These are phyloP conservation scores for Arbutus unedo DNA, from an alignment of 148 eudicot genomes.

Conservation along the genomic window DNA sequence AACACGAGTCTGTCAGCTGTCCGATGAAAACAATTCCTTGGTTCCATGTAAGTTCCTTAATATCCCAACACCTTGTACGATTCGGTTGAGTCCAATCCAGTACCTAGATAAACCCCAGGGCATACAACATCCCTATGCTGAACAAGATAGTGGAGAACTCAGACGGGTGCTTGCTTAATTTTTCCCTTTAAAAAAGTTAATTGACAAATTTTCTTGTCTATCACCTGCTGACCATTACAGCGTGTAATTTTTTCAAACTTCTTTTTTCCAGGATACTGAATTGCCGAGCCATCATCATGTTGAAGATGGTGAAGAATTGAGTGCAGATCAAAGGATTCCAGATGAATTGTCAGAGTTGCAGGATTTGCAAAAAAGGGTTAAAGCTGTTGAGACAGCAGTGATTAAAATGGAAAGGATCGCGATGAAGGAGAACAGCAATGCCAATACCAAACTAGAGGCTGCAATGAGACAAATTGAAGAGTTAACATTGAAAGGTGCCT, in stretches of 20 bases:
- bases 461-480: constrained; percentile 51
- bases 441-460: constrained; percentile 53
- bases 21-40: background rate
- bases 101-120: background rate
- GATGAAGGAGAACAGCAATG: constrained; percentile 41
- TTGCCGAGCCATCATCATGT: constrained; percentile 9
- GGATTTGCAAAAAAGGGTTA: constrained; percentile 52
- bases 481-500: constrained; percentile 51
- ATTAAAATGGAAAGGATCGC: constrained; percentile 46
- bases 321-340: constrained; percentile 22
- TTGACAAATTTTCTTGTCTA: background rate
- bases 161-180: background rate
- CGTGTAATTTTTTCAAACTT: constrained; percentile 1
- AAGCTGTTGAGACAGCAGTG: constrained; percentile 57
- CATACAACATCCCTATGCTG: background rate
- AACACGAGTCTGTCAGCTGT: background rate
- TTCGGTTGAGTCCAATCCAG: background rate
- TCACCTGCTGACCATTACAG: background rate
- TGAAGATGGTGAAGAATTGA: constrained; percentile 21
- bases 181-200: background rate
- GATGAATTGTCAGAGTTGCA: constrained; percentile 40
- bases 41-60: no score
- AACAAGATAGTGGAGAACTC: background rate
- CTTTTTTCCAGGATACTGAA: constrained; percentile 43
- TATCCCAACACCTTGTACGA: background rate